Evolutionary conservation across 2,329 filamentous ascomycete genomes (phyloP).

Genomic region (Lasiodiplodia hormozganensis): DNA sequence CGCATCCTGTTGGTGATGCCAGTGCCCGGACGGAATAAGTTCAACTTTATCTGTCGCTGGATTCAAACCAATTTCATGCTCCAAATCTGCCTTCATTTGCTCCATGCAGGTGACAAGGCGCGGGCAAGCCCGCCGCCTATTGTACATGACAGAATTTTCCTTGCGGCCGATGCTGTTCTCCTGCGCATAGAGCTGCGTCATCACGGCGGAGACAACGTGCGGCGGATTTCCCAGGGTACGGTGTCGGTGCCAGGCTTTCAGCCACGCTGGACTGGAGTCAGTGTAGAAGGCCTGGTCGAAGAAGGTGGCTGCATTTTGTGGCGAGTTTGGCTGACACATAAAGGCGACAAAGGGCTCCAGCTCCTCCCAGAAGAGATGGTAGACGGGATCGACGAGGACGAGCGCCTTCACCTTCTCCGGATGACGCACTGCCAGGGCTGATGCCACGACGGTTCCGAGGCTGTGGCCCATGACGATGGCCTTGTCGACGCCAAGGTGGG

Average conservation of each 20-base stretch:
- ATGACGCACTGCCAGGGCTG: constrained; percentile 30
- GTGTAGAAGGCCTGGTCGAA: constrained; percentile 11
- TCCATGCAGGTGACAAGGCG: constrained; percentile 31
- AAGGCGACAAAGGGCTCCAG: constrained; percentile 22
- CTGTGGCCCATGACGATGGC: constrained; percentile 35
- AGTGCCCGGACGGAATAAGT: constrained; percentile 33
- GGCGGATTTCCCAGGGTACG: constrained; percentile 30
- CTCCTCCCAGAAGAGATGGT: constrained; percentile 27
- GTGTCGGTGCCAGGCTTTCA: constrained; percentile 34
- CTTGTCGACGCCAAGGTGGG: not conserved
- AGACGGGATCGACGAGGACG: constrained; percentile 34
- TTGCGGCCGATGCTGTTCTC: constrained; percentile 29
- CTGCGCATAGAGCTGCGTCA: constrained; percentile 26
- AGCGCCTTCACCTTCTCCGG: constrained; percentile 32
- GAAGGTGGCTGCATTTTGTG: not conserved
- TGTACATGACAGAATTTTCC: constrained; percentile 30
- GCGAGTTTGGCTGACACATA: not conserved
- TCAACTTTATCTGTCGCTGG: constrained; percentile 29
- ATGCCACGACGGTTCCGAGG: constrained; percentile 33
- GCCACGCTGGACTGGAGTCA: constrained; percentile 31
- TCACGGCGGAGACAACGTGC: constrained; percentile 29
- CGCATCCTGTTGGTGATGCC: constrained; percentile 33
- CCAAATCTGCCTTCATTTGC: constrained; percentile 31
- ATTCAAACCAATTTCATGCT: constrained; percentile 31
- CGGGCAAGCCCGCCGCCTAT: constrained; percentile 31